Evolutionary conservation across 164 flowering plant species (phyloP).

Genomic region (Chimonanthus praecox): DNA sequence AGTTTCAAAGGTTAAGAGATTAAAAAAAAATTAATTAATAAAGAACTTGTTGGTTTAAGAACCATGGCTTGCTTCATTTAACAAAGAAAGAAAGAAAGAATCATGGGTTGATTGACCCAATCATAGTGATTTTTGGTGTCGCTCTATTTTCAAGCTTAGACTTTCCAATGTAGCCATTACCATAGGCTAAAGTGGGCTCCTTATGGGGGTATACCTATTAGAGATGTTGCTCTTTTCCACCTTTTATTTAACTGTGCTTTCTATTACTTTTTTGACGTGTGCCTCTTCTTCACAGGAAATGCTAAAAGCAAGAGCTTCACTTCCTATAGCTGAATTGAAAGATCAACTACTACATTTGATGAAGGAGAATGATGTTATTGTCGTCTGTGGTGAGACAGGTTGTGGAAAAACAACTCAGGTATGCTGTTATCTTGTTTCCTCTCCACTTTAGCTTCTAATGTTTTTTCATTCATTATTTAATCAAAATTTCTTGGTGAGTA

Average conservation of each 20-base stretch:
- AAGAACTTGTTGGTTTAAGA: too few species aligned
- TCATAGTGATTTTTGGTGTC: too few species aligned
- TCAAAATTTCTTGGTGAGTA: not conserved
- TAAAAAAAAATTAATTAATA: too few species aligned
- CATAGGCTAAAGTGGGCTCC: too few species aligned
- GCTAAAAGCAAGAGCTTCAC: conserved; percentile 61
- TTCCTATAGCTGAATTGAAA: conserved; percentile 71
- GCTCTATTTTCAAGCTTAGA: too few species aligned
- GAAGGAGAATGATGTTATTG: conserved; percentile 69
- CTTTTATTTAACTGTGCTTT: not conserved
- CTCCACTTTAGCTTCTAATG: not conserved
- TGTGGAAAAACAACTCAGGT: conserved; percentile 99
- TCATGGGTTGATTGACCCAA: too few species aligned
- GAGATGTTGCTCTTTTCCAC: too few species aligned
- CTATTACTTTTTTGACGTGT: not conserved
- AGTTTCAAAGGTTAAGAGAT: too few species aligned
- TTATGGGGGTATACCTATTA: too few species aligned
- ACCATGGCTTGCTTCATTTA: too few species aligned
- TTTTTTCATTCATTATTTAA: not conserved
- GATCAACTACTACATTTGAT: conserved; percentile 46
- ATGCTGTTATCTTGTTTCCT: not conserved
- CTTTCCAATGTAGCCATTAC: too few species aligned
- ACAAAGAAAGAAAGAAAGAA: too few species aligned
- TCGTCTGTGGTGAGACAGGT: conserved; percentile 94
- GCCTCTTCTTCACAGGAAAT: conserved; percentile 43